Base-by-base conservation (phyloP, 1,284 basidiomycete species). In the Tranzscheliella williamsii region DNA sequence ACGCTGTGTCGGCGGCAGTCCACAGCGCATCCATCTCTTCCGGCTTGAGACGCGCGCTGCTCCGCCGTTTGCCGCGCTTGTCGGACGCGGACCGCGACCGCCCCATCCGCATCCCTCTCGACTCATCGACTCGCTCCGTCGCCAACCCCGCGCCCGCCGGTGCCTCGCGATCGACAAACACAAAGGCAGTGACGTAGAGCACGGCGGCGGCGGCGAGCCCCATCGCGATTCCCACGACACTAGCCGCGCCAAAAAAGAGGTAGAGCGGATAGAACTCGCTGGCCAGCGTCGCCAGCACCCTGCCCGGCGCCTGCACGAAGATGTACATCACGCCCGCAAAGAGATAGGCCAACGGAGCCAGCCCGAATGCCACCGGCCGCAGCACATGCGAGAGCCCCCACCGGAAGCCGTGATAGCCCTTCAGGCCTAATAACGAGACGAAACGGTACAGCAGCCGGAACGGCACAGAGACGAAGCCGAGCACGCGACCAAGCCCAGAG, bases 201-300 rank as follows among this genome's bases (percentile, higher is more conserved):
- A 64, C 35, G 0, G 17, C 49, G 0, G 60, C 50, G 0, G 64
- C 45, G 9, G 13, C 26, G 1, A 53, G 0, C 1, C 64, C 64
- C 40, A 67, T 56, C 7, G 18, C 12, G 13, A 56, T 11, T 0
- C 64, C 64, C 0, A 67, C 38, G 12, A 52, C 43, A 15, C 24
- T 43, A 0, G 64, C 64, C 4, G 52, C 56, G 1, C 64, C 64
- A 0, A 67, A 24, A 27, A 67, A 67, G 41, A 67, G 47, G 40
- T 67, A 67, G 11, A 67, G 50, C 1, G 64, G 64, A 24, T 67
- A 67, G 15, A 67, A 29, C 22, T 67, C 64, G 2, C 12, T 39
- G 1, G 22, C 51, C 0, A 60, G 5, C 1, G 17, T 20, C 4
- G 12, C 18, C 9, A 64, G 17, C 0, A 58, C 4, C 5, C 9